Evolutionary conservation across 2,329 filamentous ascomycete species (phyloP), one percentile per base, ranked within the genome.

Genomic region (Colletotrichum higginsianum): DNA sequence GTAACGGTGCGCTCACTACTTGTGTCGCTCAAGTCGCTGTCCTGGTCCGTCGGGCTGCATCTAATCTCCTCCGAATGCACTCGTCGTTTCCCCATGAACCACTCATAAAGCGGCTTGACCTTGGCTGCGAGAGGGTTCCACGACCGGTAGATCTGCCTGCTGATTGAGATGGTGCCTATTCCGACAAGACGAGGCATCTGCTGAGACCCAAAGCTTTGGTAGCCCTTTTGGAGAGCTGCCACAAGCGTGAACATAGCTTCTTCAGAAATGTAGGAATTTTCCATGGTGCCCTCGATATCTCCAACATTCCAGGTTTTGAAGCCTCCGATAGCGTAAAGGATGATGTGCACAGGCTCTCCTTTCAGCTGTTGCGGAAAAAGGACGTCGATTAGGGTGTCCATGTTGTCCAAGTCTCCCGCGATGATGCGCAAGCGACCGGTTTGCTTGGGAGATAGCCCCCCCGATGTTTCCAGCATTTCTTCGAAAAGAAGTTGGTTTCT

Each of bases 251-350:
- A 50, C 2, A 60, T 38, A 13, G 40, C 63, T 12, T 40, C 38
- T n/a, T 60, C 52, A 26, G 40, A 44, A 13, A 66, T 46, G 23
- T 66, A 57, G 26, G 40, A 35, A 23, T 66, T 23, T 18, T 16
- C 21, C 26, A 49, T 49, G 13, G 18, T 6, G 21, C 52, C 63
- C 44, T 47, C 23, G 12, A 11, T 18, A 21, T 16, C 53, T 49
- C 26, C 9, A 18, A 35, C 8, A 8, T 23, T 8, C n/a, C n/a
- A 26, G 16, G 61, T 46, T 42, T 38, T 66, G 52, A 67, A 63
- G 8, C 66, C 66, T 26, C 61, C 52, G 21, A 70, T 53, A 8
- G 53, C 67, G 47, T 55, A 70, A 8, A 60, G 15, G 23, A 70
- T 46, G 15, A 58, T 49, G 18, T 70, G 26, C 12, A 70, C 62